Percentiles rank a stretch among this genome's conserved stretches.
phyloP scores from a whole-genome alignment of 176 grass and related monocot species.

The Hyparrhenia diplandra region DNA sequence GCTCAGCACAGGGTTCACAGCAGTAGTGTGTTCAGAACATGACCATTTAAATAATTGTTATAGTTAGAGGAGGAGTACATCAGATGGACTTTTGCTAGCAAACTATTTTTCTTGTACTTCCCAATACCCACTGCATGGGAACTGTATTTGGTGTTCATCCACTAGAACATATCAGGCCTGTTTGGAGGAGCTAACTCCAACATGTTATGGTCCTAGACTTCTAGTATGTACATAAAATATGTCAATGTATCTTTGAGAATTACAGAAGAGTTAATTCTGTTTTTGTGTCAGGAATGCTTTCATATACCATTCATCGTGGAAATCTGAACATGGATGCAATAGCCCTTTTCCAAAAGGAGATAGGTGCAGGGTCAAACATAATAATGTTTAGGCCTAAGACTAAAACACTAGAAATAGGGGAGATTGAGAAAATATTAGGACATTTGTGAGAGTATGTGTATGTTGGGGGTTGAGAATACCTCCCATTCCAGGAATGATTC shows the following conservation, averaged over 20 bases:
- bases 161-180: background rate
- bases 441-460: background rate
- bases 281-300: background rate
- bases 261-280: background rate
- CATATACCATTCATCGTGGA: background rate
- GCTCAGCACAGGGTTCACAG: background rate
- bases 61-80: background rate
- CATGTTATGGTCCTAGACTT: background rate
- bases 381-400: background rate
- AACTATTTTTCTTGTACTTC: background rate
- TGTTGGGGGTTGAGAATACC: slow-evolving; percentile 42
- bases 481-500: slow-evolving; percentile 90
- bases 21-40: background rate
- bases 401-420: background rate
- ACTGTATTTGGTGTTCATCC: background rate
- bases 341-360: background rate
- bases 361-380: background rate
- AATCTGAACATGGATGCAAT: background rate
- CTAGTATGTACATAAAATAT: background rate
- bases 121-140: background rate
- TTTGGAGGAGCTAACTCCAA: background rate
- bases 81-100: background rate
- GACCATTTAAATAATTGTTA: background rate
- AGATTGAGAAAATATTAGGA: background rate
- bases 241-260: background rate